A percentile compares a stretch with the other conserved stretches of the same genome.
phyloP scores from a whole-genome alignment of 129 eudicot species.

The Centrapalus pauciflorus region DNA sequence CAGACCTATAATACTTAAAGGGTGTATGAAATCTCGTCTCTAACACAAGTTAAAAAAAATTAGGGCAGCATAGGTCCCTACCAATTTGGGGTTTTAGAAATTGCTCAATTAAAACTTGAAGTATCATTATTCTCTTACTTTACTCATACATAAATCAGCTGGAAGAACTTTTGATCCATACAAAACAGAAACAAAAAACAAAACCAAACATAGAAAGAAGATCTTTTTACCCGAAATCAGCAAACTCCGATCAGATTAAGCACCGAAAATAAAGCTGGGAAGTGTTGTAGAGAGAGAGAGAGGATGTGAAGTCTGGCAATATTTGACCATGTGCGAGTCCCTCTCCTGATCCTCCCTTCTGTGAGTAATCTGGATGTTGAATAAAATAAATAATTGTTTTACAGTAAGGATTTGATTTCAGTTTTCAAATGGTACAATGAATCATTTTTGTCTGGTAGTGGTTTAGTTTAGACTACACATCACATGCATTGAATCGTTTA shows the following conservation, averaged over 20 bases:
- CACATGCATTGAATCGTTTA: too few species aligned
- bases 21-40: constrained; percentile 9
- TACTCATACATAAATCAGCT: constrained; percentile 7
- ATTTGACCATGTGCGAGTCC: constrained; percentile 28
- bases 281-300: constrained; percentile 15
- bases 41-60: neutral
- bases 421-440: too few species aligned
- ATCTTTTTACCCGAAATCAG: constrained; percentile 4
- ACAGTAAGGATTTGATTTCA: too few species aligned
- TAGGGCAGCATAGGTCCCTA: constrained; percentile 15
- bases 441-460: too few species aligned
- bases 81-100: neutral
- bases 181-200: neutral
- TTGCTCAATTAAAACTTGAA: neutral
- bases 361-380: too few species aligned
- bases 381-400: too few species aligned
- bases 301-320: constrained; percentile 7
- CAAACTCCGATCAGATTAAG: neutral
- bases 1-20: constrained; percentile 2
- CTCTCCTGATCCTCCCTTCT: neutral
- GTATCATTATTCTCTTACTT: neutral
- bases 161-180: neutral
- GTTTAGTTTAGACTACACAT: too few species aligned
- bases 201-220: neutral
- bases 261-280: neutral